A percentile compares a stretch with the other conserved stretches of the same genome.
phyloP scores from a whole-genome alignment of 306 rosid species.

The Malus sylvestris region DNA sequence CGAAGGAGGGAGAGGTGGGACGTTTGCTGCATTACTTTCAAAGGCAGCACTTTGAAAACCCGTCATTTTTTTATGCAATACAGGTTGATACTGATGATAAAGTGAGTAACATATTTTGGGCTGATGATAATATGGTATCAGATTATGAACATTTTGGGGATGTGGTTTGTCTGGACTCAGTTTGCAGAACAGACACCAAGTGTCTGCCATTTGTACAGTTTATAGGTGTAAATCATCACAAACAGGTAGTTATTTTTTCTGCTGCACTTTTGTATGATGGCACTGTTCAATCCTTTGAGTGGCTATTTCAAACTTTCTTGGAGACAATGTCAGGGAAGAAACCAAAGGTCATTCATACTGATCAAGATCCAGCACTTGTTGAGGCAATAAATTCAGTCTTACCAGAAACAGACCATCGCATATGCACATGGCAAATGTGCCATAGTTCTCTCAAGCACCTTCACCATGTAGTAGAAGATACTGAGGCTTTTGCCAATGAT shows the following conservation, averaged over 20 bases:
- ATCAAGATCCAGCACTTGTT: constrained; percentile 50
- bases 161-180: constrained; percentile 49
- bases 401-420: constrained; percentile 36
- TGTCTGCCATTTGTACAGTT: constrained; percentile 52
- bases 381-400: constrained; percentile 47
- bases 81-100: constrained; percentile 63
- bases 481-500: constrained; percentile 41
- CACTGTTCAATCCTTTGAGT: constrained; percentile 44
- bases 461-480: constrained; percentile 35
- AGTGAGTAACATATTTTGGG: constrained; percentile 57
- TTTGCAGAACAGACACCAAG: constrained; percentile 34
- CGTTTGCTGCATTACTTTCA: constrained; percentile 53
- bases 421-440: constrained; percentile 56
- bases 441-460: constrained; percentile 52
- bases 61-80: constrained; percentile 37
- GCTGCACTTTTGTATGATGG: constrained; percentile 50
- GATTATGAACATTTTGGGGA: constrained; percentile 57
- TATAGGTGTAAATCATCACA: constrained; percentile 56
- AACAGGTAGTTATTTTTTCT: constrained; percentile 44
- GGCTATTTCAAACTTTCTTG: constrained; percentile 45
- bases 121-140: constrained; percentile 53
- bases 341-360: constrained; percentile 53
- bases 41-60: constrained; percentile 60
- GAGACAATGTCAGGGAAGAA: constrained; percentile 48
- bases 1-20: constrained; percentile 56